Conservation (phyloP, 768 basidiomycete genomes). For the Terana coerulea region DNA sequence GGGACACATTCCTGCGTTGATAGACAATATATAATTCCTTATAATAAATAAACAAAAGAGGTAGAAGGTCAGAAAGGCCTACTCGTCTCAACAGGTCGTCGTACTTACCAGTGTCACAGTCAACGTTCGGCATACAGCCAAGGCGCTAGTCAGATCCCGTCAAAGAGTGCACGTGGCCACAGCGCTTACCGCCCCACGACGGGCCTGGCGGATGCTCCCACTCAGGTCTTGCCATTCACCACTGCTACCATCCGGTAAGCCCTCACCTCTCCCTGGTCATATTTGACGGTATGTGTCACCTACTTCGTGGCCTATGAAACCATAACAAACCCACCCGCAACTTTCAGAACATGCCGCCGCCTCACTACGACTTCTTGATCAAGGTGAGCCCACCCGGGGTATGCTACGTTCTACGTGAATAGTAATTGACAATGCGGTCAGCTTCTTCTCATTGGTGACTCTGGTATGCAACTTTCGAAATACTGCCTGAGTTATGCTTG, state of each 20-base stretch:
- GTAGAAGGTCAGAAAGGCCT: too few relatives aligned
- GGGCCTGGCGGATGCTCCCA: neutral
- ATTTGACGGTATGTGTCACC: neutral
- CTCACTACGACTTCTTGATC: constrained; percentile 97
- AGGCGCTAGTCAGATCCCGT: too few relatives aligned
- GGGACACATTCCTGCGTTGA: too few relatives aligned
- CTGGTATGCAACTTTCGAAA: constrained; percentile 64
- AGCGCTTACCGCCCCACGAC: constrained; percentile 6
- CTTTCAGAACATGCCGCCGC: constrained; percentile 63
- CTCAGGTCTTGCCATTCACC: neutral
- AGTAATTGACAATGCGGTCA: constrained; percentile 31
- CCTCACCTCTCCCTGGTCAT: neutral
- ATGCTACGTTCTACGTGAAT: neutral
- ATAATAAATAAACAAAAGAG: too few relatives aligned
- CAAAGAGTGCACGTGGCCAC: constrained; percentile 6
- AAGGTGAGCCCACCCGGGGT: constrained; percentile 47
- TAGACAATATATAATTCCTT: too few relatives aligned
- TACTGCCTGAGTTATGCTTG: too few relatives aligned
- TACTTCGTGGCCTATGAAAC: neutral
- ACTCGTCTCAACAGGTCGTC: too few relatives aligned
- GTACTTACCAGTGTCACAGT: neutral
- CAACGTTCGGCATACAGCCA: too few relatives aligned
- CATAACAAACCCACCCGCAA: neutral
- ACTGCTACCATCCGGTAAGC: neutral
- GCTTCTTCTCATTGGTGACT: constrained; percentile 95